Evolutionary conservation across 768 basidiomycete genomes (phyloP).

Genomic region (Mycena alexandri): DNA sequence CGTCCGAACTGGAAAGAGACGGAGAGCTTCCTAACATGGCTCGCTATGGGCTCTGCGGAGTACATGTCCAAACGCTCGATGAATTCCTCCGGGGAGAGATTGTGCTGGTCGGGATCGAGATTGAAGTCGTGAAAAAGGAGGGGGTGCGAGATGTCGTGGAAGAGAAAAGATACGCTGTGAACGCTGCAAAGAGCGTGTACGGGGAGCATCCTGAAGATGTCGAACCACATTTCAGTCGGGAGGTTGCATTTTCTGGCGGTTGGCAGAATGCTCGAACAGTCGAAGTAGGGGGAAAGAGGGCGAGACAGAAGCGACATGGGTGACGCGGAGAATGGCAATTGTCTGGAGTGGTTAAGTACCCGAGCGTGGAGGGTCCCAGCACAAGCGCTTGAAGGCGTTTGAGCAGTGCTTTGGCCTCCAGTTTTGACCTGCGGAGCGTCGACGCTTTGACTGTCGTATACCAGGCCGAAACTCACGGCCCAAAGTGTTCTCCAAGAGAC

Average conservation of each 20-base stretch:
- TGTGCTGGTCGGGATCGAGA: conserved; percentile 25
- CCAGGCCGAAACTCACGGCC: no score
- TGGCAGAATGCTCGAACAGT: background rate
- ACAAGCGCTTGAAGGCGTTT: no score
- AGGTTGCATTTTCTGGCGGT: background rate
- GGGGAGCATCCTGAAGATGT: conserved; percentile 17
- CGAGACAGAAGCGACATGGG: no score
- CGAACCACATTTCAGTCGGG: conserved; percentile 31
- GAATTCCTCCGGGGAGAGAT: background rate
- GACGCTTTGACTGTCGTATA: no score
- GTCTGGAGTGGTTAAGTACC: no score
- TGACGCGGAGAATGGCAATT: no score
- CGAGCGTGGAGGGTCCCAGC: no score
- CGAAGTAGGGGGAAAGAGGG: no score
- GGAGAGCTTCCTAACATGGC: conserved; percentile 17
- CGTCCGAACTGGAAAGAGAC: conserved; percentile 30
- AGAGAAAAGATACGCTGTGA: conserved; percentile 9
- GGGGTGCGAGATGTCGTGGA: conserved; percentile 26
- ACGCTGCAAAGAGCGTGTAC: conserved; percentile 1
- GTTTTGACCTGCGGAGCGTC: no score
- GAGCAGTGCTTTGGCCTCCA: no score
- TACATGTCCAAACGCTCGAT: conserved; percentile 13
- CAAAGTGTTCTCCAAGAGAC: no score
- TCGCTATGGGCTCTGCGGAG: conserved; percentile 5
- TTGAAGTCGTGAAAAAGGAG: conserved; percentile 21